Base-by-base conservation (phyloP, 2,329 filamentous ascomycete species). In the Thermomyces lanuginosus region DNA sequence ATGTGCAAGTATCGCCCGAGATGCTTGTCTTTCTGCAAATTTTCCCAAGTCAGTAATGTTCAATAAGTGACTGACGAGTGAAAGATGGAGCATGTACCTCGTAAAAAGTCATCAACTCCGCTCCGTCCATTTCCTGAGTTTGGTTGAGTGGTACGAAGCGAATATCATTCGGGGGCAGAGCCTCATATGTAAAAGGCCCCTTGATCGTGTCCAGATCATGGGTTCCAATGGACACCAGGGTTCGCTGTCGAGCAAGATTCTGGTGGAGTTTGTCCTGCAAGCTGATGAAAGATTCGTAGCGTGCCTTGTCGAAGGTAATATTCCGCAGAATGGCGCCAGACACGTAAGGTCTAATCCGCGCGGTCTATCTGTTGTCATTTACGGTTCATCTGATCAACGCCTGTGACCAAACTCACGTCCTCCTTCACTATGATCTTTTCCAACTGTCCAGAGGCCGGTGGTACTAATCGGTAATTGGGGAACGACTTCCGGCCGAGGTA, bases 211-310 rank as follows among this genome's bases (percentile, higher is more conserved):
- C 84, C 37, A 95, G 64, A 51, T 98, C 86, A 55, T 98, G 89
- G 3, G 89, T 98, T 42, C 89, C 89, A 48, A 98, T 93, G 12
- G 86, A 79, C n/a, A 93, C 86, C 24, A 98, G 61, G 1, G 86
- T 93, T 44, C 89, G 66, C 55, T 95, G 80, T 35, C 89, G 73
- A 25, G 89, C 91, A 39, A 98, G 63, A 49, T 98, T 98, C 52
- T 86, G 78, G 61, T 98, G 89, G 24, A 98, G 70, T 63, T 98
- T 98, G 60, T 98, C 91, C 61, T 98, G 89, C 24, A 98, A 68
- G 30, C 76, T 71, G 50, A 98, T 98, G 77, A 98, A 98, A 46
- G 83, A 93, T 42, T 92, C 81, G 55, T 98, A 98, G 39, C 78
- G 69, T 40, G 76, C 80, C 60, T 89, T 68, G 42, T 80, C 84